phyloP scores from a whole-genome alignment of 495 filamentous ascomycete genomes.

The Talaromyces thailandensis region DNA sequence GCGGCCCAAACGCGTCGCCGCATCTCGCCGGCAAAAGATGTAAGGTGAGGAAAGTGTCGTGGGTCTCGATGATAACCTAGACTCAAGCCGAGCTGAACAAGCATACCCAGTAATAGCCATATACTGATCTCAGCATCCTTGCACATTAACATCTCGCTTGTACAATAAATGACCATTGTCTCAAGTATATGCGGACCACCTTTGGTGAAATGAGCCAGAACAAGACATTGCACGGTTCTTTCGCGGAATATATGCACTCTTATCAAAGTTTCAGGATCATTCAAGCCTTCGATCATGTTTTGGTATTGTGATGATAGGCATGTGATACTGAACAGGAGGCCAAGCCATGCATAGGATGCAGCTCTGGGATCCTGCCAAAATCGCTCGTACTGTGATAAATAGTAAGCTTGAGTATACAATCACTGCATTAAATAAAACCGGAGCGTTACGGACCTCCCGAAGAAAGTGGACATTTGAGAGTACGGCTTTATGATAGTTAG shows the following conservation, averaged over 20 bases:
- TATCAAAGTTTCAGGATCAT: constrained; percentile 7
- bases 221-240: constrained; percentile 29
- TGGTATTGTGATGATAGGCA: constrained; percentile 10
- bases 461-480: constrained; percentile 6
- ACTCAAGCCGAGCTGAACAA: constrained; percentile 28
- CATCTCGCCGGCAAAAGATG: constrained; percentile 46
- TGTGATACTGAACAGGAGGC: constrained; percentile 18
- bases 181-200: constrained; percentile 31
- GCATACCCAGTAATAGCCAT: constrained; percentile 31
- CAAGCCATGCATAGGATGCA: constrained; percentile 15
- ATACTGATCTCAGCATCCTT: constrained; percentile 28
- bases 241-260: constrained; percentile 15
- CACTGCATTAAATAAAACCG: too few relatives aligned
- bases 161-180: constrained; percentile 29
- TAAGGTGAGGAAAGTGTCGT: constrained; percentile 31
- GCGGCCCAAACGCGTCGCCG: constrained; percentile 45
- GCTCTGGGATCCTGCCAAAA: constrained; percentile 16
- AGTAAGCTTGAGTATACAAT: too few relatives aligned
- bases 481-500: background rate
- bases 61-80: constrained; percentile 44
- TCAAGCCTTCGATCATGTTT: background rate
- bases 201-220: constrained; percentile 32
- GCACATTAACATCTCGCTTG: constrained; percentile 24
- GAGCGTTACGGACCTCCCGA: too few relatives aligned
- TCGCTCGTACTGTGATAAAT: constrained; percentile 13